phyloP scores from a whole-genome alignment of 257 asterid species.

The Haberlea rhodopensis region DNA sequence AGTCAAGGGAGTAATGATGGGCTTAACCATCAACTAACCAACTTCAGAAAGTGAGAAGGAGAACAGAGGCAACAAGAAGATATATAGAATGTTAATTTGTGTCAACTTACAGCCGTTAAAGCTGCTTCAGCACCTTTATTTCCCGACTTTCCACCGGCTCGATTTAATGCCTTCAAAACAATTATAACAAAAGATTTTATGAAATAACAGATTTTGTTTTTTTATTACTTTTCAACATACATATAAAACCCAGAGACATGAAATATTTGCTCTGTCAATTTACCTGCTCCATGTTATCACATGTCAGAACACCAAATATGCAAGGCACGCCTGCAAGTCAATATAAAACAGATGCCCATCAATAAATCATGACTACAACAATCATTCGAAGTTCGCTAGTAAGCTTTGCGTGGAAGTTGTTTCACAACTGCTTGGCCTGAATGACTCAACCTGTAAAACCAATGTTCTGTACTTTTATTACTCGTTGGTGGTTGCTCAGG shows the following conservation, averaged over 20 bases:
- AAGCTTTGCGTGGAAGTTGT: no score
- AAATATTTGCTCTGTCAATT: constrained; percentile 8
- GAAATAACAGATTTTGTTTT: background rate
- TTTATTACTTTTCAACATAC: background rate
- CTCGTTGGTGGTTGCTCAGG: no score
- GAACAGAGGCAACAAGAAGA: no score
- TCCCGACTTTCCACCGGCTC: constrained; percentile 95
- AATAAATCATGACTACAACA: constrained; percentile 8
- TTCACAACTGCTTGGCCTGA: background rate
- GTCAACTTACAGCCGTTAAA: constrained; percentile 75
- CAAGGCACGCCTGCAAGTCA: constrained; percentile 79
- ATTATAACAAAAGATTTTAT: constrained; percentile 12
- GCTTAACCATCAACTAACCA: background rate
- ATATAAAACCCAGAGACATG: background rate
- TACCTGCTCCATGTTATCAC: constrained; percentile 94
- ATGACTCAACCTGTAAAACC: background rate
- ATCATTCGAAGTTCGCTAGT: background rate
- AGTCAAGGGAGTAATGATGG: no score
- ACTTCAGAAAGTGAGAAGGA: background rate
- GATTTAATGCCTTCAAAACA: constrained; percentile 66
- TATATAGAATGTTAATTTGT: background rate
- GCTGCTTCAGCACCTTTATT: constrained; percentile 96
- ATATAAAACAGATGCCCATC: constrained; percentile 14
- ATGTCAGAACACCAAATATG: constrained; percentile 88
- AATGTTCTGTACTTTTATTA: no score